These are phyloP conservation scores for Phylloporus sp. DNA, from an alignment of 1,284 basidiomycete genomes.

Conservation along the genomic window DNA sequence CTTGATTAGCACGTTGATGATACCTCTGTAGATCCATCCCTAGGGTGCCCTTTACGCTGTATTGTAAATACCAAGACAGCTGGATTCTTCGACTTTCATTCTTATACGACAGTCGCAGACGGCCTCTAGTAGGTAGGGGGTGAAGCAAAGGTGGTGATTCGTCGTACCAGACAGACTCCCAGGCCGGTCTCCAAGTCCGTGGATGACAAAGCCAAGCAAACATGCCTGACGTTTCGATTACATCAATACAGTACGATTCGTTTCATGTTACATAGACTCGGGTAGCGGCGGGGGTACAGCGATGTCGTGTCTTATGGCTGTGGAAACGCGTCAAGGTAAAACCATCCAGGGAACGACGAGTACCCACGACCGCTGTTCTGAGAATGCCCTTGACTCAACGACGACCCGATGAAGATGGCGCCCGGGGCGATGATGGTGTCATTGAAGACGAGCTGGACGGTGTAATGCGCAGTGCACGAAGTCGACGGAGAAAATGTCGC, in stretches of 20 bases:
- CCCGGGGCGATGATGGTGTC: neutral
- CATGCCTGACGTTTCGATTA: no score
- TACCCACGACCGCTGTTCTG: neutral
- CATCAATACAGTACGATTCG: neutral
- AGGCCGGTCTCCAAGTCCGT: no score
- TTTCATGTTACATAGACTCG: conserved; percentile 10
- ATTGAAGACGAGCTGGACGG: neutral
- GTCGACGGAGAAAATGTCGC: neutral
- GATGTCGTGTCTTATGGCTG: neutral
- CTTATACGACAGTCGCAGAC: neutral
- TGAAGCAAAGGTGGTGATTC: no score
- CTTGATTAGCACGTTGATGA: no score
- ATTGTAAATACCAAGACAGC: neutral
- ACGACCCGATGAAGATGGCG: neutral
- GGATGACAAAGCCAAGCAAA: no score
- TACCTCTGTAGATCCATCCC: no score
- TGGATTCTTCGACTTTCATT: neutral
- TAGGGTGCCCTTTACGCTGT: neutral
- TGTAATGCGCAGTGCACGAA: neutral
- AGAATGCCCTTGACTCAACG: neutral
- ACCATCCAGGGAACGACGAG: neutral
- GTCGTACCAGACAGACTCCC: neutral
- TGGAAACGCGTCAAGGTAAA: neutral
- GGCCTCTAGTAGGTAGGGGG: no score
- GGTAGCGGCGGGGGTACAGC: neutral